Evolutionary conservation across 2,329 filamentous ascomycete genomes (phyloP).

Genomic region (Aspergillus transmontanensis): DNA sequence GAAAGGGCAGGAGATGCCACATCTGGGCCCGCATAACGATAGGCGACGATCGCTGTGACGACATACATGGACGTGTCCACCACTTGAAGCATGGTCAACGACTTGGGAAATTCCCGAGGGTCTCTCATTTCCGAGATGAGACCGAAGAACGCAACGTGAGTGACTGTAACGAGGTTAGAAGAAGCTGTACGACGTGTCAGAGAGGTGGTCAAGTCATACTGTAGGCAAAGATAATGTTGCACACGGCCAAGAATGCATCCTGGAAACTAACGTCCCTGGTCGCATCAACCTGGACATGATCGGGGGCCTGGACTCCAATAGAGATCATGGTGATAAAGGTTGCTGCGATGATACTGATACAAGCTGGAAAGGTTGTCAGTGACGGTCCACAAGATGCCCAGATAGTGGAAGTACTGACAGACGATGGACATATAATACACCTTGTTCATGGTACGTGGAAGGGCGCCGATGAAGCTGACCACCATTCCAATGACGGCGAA

Average conservation of each 20-base stretch:
- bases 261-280: conserved; percentile 49
- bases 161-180: conserved; percentile 33
- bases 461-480: conserved; percentile 60
- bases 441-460: conserved; percentile 64
- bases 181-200: background rate
- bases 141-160: conserved; percentile 67
- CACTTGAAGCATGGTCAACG: conserved; percentile 63
- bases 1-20: conserved; percentile 68
- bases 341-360: conserved; percentile 63
- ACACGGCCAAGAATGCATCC: conserved; percentile 61
- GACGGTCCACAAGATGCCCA: background rate
- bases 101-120: conserved; percentile 62
- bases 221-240: conserved; percentile 72
- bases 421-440: conserved; percentile 63
- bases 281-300: conserved; percentile 36
- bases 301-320: conserved; percentile 57
- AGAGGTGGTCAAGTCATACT: conserved; percentile 31
- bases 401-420: conserved; percentile 42
- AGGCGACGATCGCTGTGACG: conserved; percentile 67
- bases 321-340: conserved; percentile 68
- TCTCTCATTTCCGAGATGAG: conserved; percentile 67
- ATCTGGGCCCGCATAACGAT: conserved; percentile 63
- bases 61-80: conserved; percentile 66
- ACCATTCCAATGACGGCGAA: conserved; percentile 62
- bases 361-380: conserved; percentile 46